phyloP scores from a whole-genome alignment of 1,284 basidiomycete species.

The Coniferiporia weirii region DNA sequence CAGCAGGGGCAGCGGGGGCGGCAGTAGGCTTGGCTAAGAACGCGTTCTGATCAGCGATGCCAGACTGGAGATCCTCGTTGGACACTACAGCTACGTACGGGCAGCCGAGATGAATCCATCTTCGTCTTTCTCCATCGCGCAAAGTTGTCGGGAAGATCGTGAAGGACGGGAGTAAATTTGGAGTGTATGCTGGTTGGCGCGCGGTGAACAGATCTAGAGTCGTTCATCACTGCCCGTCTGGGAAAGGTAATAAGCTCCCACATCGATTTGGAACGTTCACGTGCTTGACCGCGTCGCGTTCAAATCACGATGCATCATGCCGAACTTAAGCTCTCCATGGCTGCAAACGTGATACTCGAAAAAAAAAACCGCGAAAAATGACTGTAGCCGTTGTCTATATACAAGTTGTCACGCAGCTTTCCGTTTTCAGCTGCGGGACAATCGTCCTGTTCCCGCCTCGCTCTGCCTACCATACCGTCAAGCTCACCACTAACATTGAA shows the following conservation, averaged over 20 bases:
- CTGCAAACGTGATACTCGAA: too few relatives aligned
- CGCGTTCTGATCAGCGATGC: slow-evolving; percentile 2
- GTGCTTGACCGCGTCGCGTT: too few relatives aligned
- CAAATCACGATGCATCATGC: too few relatives aligned
- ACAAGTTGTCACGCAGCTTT: too few relatives aligned
- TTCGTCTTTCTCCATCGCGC: slow-evolving; percentile 15
- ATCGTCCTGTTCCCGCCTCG: too few relatives aligned
- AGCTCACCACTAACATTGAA: too few relatives aligned
- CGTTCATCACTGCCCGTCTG: neutral
- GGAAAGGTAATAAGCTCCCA: neutral
- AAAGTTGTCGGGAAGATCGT: neutral
- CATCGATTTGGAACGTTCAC: neutral
- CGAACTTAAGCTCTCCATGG: too few relatives aligned
- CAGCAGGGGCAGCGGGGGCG: neutral
- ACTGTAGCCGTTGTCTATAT: too few relatives aligned
- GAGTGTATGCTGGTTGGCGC: slow-evolving; percentile 1
- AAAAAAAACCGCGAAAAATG: too few relatives aligned
- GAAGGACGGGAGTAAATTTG: neutral
- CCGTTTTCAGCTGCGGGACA: too few relatives aligned
- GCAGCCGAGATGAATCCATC: slow-evolving; percentile 17
- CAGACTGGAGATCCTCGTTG: neutral
- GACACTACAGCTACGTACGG: neutral
- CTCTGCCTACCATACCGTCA: too few relatives aligned
- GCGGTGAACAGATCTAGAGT: neutral
- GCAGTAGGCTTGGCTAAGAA: slow-evolving; percentile 3